A percentile compares a stretch with the other conserved stretches of the same genome.
These are phyloP conservation scores for Tilletia horrida DNA, from an alignment of 1,284 basidiomycete species.

Conservation along the genomic window DNA sequence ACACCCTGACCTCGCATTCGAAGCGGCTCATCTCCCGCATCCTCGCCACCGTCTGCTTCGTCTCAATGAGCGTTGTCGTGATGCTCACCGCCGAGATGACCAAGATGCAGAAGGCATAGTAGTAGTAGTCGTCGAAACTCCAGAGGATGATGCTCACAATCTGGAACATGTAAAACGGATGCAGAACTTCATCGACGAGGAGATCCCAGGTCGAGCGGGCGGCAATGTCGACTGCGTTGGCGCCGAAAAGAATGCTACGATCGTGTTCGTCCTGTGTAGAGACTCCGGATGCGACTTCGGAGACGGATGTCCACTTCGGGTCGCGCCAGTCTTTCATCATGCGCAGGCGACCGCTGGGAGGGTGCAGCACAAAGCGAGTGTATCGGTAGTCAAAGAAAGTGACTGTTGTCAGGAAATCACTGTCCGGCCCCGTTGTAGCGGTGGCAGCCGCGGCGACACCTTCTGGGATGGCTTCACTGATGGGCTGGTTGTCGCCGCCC, in stretches of 20 bases:
- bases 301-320: conserved; percentile 67
- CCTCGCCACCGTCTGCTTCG: conserved; percentile 76
- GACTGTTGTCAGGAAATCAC: conserved; percentile 52
- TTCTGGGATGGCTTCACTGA: not conserved
- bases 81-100: conserved; percentile 86
- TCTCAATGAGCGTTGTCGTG: conserved; percentile 82
- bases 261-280: conserved; percentile 45
- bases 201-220: conserved; percentile 78
- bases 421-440: conserved; percentile 41
- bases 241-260: conserved; percentile 68
- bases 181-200: conserved; percentile 68
- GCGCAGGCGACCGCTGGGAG: conserved; percentile 73
- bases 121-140: conserved; percentile 85
- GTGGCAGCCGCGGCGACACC: conserved; percentile 30
- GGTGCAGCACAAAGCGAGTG: conserved; percentile 83
- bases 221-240: conserved; percentile 85
- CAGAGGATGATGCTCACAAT: conserved; percentile 91
- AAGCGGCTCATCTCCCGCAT: conserved; percentile 98
- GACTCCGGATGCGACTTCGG: conserved; percentile 44
- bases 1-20: conserved; percentile 72
- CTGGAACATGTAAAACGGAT: conserved; percentile 72
- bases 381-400: conserved; percentile 68
- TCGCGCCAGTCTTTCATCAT: conserved; percentile 91
- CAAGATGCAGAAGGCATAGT: conserved; percentile 96
- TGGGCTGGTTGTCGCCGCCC: not conserved